Base-by-base conservation (phyloP, 2,329 filamentous ascomycete species). In the Ascochyta rabiei region DNA sequence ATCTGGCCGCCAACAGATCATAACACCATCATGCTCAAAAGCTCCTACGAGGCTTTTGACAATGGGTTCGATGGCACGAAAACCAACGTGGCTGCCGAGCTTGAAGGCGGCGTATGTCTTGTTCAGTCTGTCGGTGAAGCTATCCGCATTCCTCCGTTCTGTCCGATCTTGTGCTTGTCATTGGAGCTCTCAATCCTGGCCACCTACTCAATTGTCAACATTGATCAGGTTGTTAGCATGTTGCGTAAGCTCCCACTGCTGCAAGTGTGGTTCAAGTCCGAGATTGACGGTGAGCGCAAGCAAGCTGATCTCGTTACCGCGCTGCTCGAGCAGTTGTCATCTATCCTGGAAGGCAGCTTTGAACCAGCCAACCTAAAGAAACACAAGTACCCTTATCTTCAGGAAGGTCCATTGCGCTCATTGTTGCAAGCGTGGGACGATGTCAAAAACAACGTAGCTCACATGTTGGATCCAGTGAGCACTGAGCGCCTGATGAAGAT, bases 1-100 rank as follows among this genome's bases (percentile, higher is more conserved):
- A 57, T 68, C 31, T 69, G 67, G 65, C 67, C 67, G 3, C 56
- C 60, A 3, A 67, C 61, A 5, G 6, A 28, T 5, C 43, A 60
- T 4, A 68, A 69, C 37, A 30, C 66, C 37, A 16, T 18, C 13
- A 40, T 50, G 2, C 35, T 68, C 1, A 41, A 57, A 8, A 33
- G 15, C 0, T 53, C 41, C 1, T 68, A 68, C 47, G 47, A 58
- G 1, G 26, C 28, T 1, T 53, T 45, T 26, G 19, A 53, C 1
- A 16, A 45, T n/a, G 42, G 24, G 3, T 24, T 24, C 37, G 45
- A 55, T 16, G 9, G 35, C 1, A 39, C 26, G 9, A 33, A 43
- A 3, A 23, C 52, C 7, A 19, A 53, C n/a, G 28, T 60, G 9
- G 19, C 44, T 12, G 4, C 21, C 5, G 7, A 53, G 4, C 57